Conservation (phyloP, 345 rosid genomes). For the Brassica juncea region DNA sequence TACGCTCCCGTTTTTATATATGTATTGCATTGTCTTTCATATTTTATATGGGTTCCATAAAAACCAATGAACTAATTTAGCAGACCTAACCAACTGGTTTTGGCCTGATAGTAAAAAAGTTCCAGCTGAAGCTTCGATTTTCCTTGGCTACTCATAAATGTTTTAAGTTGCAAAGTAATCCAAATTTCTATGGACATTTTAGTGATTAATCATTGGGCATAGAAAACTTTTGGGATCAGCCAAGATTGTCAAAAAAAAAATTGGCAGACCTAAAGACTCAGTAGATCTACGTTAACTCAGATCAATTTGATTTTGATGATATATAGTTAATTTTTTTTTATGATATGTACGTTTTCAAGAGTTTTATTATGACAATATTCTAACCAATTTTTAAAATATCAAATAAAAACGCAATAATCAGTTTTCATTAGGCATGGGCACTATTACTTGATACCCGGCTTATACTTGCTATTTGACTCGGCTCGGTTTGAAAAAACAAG, state of each 20-base stretch:
- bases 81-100: neutral
- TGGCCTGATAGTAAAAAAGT: too few species aligned
- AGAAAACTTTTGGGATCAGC: too few species aligned
- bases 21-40: neutral
- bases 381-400: neutral
- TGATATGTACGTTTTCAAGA: neutral
- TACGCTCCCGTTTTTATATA: neutral
- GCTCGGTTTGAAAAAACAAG: too few species aligned
- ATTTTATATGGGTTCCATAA: conserved; percentile 1
- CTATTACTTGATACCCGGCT: too few species aligned
- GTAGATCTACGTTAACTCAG: neutral
- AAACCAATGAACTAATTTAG: neutral
- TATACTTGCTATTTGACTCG: too few species aligned
- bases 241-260: too few species aligned
- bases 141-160: too few species aligned
- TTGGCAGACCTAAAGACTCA: neutral
- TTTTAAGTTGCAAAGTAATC: too few species aligned
- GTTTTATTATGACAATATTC: neutral
- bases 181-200: too few species aligned
- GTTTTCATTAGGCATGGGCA: neutral
- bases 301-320: neutral
- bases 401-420: neutral
- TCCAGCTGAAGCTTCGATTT: too few species aligned
- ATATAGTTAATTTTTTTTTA: neutral
- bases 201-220: too few species aligned